phyloP scores from a whole-genome alignment of 441 rosid species.

The Eugenia klotzschiana region DNA sequence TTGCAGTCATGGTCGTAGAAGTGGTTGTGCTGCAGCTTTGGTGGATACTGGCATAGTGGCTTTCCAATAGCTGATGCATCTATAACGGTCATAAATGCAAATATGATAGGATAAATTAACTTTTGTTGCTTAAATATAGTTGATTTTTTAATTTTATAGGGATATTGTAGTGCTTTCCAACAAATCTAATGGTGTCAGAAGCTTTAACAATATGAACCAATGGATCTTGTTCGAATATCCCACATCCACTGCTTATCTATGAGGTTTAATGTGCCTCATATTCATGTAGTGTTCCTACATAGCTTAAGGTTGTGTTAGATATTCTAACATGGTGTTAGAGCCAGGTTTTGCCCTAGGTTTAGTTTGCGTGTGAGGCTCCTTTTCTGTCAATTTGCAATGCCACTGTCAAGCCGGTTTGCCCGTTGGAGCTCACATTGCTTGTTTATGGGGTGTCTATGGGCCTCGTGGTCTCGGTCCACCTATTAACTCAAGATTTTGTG shows the following conservation, averaged over 20 bases:
- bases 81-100: neutral
- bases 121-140: neutral
- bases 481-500: neutral
- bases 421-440: neutral
- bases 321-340: neutral
- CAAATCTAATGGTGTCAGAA: neutral
- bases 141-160: neutral
- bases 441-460: neutral
- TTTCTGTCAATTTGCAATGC: neutral
- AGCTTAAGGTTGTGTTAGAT: neutral
- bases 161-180: neutral
- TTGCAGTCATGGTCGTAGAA: neutral
- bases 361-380: neutral
- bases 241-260: neutral
- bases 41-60: neutral
- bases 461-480: neutral
- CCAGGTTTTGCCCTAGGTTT: neutral
- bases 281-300: neutral
- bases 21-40: neutral
- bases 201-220: neutral
- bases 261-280: neutral
- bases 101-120: neutral
- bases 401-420: neutral
- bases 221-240: neutral
- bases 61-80: neutral